A percentile compares a stretch with the other conserved stretches of the same genome.
Conservation (phyloP, 345 rosid species). For the Triadica sebifera region DNA sequence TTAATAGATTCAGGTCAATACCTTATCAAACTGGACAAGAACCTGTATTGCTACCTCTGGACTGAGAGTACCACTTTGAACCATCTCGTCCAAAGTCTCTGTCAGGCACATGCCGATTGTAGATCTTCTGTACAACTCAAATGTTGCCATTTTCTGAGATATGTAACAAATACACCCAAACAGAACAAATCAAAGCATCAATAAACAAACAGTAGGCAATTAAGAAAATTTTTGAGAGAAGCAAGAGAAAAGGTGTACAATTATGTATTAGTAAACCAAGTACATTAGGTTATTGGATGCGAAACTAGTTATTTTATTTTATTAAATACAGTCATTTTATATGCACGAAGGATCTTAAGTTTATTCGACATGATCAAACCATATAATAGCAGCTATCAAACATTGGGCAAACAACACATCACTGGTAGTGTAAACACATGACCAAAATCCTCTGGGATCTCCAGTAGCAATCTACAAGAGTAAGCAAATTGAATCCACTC, state of each 20-base stretch:
- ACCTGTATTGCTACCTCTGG: slow-evolving; percentile 97
- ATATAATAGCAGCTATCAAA: neutral
- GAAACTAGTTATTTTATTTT: neutral
- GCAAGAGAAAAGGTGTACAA: neutral
- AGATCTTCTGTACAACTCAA: slow-evolving; percentile 93
- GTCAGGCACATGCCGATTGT: slow-evolving; percentile 98
- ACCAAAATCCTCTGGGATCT: too few relatives aligned
- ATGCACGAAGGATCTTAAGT: neutral
- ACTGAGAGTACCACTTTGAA: slow-evolving; percentile 75
- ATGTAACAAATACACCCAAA: slow-evolving; percentile 18
- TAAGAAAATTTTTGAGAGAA: neutral
- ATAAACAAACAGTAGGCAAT: neutral
- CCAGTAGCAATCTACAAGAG: too few relatives aligned
- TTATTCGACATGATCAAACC: neutral
- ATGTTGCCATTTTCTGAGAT: slow-evolving; percentile 71
- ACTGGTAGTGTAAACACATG: too few relatives aligned
- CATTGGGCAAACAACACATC: too few relatives aligned
- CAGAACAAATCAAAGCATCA: neutral
- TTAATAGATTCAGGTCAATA: slow-evolving; percentile 9
- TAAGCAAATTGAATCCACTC: neutral
- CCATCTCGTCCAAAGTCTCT: slow-evolving; percentile 96
- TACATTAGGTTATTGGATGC: neutral
- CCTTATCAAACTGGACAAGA: slow-evolving; percentile 97
- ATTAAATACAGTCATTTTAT: neutral
- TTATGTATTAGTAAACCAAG: neutral